phyloP scores from a whole-genome alignment of 1,284 basidiomycete species.

The Moesziomyces aphidis region DNA sequence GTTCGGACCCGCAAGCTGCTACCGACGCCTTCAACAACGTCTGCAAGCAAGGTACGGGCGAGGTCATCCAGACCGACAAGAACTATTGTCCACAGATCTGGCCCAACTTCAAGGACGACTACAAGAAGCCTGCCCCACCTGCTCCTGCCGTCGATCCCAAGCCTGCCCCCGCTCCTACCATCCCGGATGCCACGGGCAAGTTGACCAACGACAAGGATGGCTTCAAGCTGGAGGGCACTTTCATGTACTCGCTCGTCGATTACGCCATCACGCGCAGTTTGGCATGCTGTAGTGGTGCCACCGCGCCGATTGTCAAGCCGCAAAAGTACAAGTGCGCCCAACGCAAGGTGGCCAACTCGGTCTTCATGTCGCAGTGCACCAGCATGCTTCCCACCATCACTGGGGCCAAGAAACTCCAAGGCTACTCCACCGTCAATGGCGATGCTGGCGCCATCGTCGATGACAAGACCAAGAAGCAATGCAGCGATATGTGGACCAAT shows the following conservation, averaged over 20 bases:
- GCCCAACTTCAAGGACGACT: conserved; percentile 25
- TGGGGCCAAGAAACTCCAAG: conserved; percentile 10
- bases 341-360: conserved; percentile 13
- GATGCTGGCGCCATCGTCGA: conserved; percentile 23
- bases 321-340: conserved; percentile 30
- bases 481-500: conserved; percentile 34
- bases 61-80: conserved; percentile 5
- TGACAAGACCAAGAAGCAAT: conserved; percentile 26
- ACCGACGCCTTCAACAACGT: conserved; percentile 1
- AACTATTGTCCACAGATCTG: conserved; percentile 30
- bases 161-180: neutral
- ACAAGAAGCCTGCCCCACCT: conserved; percentile 20
- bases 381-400: conserved; percentile 22
- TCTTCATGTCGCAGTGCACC: conserved; percentile 34
- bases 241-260: conserved; percentile 35
- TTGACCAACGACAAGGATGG: conserved; percentile 28
- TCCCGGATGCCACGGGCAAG: conserved; percentile 4
- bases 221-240: conserved; percentile 29
- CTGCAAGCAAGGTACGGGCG: conserved; percentile 7
- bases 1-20: conserved; percentile 4
- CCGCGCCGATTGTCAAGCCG: conserved; percentile 16
- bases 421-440: conserved; percentile 26
- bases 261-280: conserved; percentile 26
- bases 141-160: neutral
- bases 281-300: conserved; percentile 22